Evolutionary conservation across 768 basidiomycete species (phyloP), one percentile per base, ranked within the genome.

Genomic region (Hemileccinum impolitum): DNA sequence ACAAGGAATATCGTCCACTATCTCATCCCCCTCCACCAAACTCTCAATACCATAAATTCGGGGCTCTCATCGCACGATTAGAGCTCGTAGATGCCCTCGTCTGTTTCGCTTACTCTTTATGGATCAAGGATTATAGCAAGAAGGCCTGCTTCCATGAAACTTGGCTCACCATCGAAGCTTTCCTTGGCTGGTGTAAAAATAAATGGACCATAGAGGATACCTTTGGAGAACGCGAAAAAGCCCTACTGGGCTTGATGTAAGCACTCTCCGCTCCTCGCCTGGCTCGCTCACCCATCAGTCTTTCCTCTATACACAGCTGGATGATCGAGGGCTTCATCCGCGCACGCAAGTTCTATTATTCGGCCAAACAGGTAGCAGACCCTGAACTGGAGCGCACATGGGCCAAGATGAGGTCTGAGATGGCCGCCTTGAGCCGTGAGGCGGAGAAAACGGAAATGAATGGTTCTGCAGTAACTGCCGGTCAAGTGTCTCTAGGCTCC

Each of bases 171-270:
- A 83, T 85, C 57, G 76, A 81, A 53, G 80, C 77, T 3, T 88
- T 85, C 55, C 70, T 90, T n/a, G 68, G 68, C 18, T 85, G 84
- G 81, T 87, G 84, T 58, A 87, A 82, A 67, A 72, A 72, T 59
- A 85, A 87, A 59, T 88, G 87, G 85, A 61, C 61, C 8, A 56
- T 60, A 43, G 70, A 74, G 53, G 72, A 72, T 50, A 62, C 68
- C 12, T 63, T 68, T 43, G 74, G 76, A 45, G 76, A 78, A 54
- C 71, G 72, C 47, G 77, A 77, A 68, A 72, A 70, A 57, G 76
- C 87, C 35, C 84, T 91, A 47, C 66, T 87, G 58, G 89, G 89
- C 53, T 76, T 91, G 69, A 86, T 91, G 88, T 88, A 79, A 76
- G 87, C 70, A 43, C 37, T 55, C 31, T 18, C 19, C 51, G 21